Evolutionary conservation across 2,329 filamentous ascomycete species (phyloP), one percentile per base, ranked within the genome.

Genomic region (Endoconidiophora laricicola): DNA sequence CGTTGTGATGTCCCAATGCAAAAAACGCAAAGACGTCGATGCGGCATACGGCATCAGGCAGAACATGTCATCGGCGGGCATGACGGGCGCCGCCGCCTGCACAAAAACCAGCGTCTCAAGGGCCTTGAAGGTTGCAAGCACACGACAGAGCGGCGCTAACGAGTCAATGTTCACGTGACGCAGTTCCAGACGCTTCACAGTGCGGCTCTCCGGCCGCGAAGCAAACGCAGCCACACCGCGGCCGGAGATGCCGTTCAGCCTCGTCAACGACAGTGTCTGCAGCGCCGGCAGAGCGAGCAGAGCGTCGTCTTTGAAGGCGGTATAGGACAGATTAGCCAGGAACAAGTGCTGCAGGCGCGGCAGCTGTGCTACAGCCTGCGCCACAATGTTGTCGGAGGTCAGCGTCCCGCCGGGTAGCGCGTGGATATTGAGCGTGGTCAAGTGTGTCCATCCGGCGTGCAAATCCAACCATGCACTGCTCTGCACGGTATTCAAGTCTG

Each of bases 1-100:
- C 39, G 70, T 65, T 24, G 75, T 73, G 23, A 85, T 72, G 57
- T 81, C 78, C 78, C 78, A 82, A 61, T 81, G 78, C 3, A 82
- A 65, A 46, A 64, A 69, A 22, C 63, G 62, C 4, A 82, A 60
- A 6, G 69, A 73, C 1, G 58, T 51, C 0, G 74, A 79, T 0
- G 75, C 76, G 6, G 81, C 66, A 56, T 80, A 81, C 0, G 78
- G 78, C 62, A 78, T 79, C 55, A 81, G 71, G 66, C 73, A 78
- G 49, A 72, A 72, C 29, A 70, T 68, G 53, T 73, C 71, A 48
- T 71, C 71, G 12, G 68, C 63, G 0, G 76, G 68, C 57, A 80
- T 71, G n/a, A 67, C 60, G 0, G 77, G 78, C 1, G 74, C 65
- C 26, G 65, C 65, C 2, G 67, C 60, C 58, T 81, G 78, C 1